Conservation (phyloP, 1,139 yeast genomes). For the Debaryomycetaceae sp. region DNA sequence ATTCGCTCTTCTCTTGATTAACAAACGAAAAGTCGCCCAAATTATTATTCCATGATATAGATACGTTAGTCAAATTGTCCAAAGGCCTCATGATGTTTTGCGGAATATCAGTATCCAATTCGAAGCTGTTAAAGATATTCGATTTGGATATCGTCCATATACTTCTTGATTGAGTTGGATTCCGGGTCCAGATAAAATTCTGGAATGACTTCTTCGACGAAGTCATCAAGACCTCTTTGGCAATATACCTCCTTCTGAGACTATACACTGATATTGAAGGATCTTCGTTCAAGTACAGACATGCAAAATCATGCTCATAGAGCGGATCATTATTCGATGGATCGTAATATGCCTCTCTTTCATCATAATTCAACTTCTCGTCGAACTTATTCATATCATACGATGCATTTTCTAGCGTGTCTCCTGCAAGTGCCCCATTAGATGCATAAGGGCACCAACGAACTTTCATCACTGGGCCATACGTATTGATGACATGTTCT, state of each 20-base stretch:
- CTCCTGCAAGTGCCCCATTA: conserved; percentile 2
- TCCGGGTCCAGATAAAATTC: conserved; percentile 43
- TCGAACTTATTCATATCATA: conserved; percentile 7
- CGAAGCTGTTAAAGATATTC: conserved; percentile 50
- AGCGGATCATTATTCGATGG: conserved; percentile 15
- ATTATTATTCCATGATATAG: conserved; percentile 54
- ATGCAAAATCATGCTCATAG: conserved; percentile 64
- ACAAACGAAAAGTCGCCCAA: conserved; percentile 50
- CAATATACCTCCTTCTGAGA: conserved; percentile 69
- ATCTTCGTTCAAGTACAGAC: conserved; percentile 75
- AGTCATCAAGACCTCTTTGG: conserved; percentile 62
- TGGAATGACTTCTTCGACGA: conserved; percentile 45
- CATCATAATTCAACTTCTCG: conserved; percentile 15
- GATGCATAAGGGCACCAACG: conserved; percentile 53
- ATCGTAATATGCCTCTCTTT: conserved; percentile 26
- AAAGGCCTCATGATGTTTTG: conserved; percentile 45
- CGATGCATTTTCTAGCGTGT: conserved; percentile 1
- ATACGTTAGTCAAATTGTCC: conserved; percentile 49
- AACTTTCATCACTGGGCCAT: conserved; percentile 74
- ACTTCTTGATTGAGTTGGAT: conserved; percentile 19
- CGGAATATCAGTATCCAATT: conserved; percentile 33
- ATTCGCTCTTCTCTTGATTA: conserved; percentile 48
- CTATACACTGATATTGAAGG: conserved; percentile 72
- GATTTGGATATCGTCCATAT: conserved; percentile 47
- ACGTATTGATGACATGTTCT: conserved; percentile 66